Percentiles rank a stretch among this genome's conserved stretches.
These are phyloP conservation scores for Skeletonema marinoi DNA, from an alignment of 108 stramenopile genomes.

Conservation along the genomic window DNA sequence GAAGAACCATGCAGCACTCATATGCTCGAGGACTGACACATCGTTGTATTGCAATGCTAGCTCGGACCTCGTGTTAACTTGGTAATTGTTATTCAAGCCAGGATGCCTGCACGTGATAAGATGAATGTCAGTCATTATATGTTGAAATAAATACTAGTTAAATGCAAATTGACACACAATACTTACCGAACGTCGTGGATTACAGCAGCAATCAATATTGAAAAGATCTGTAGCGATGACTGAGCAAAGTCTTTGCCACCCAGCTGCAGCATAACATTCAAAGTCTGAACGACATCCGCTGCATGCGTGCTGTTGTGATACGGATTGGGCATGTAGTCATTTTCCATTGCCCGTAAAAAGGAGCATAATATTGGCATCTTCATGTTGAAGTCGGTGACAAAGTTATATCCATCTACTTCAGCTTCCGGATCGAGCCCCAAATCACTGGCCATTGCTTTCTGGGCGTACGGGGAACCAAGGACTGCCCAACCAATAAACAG, in stretches of 20 bases:
- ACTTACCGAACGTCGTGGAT: conserved; percentile 71
- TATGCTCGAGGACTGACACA: conserved; percentile 73
- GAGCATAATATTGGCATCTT: conserved; percentile 31
- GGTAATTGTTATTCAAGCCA: conserved; percentile 81
- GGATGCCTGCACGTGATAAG: conserved; percentile 58
- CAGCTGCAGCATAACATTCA: conserved; percentile 55
- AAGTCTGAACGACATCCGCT: conserved; percentile 65
- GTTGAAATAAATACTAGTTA: background rate
- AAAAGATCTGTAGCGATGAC: conserved; percentile 43
- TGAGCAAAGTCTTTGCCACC: conserved; percentile 41
- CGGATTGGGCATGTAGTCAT: conserved; percentile 48
- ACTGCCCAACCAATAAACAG: conserved; percentile 47
- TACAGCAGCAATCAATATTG: conserved; percentile 63
- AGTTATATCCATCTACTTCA: conserved; percentile 45
- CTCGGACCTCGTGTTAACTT: conserved; percentile 56
- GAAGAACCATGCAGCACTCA: conserved; percentile 65
- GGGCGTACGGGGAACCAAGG: conserved; percentile 37
- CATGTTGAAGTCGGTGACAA: conserved; percentile 40
- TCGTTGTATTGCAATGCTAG: conserved; percentile 83
- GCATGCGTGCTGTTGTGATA: conserved; percentile 72
- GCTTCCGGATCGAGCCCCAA: conserved; percentile 13
- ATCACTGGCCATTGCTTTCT: conserved; percentile 30
- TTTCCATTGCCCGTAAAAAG: conserved; percentile 45
- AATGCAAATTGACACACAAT: background rate
- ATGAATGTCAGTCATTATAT: background rate